These are phyloP conservation scores for Zymoseptoria tritici DNA, from an alignment of 2,329 filamentous ascomycete species.

Conservation along the genomic window DNA sequence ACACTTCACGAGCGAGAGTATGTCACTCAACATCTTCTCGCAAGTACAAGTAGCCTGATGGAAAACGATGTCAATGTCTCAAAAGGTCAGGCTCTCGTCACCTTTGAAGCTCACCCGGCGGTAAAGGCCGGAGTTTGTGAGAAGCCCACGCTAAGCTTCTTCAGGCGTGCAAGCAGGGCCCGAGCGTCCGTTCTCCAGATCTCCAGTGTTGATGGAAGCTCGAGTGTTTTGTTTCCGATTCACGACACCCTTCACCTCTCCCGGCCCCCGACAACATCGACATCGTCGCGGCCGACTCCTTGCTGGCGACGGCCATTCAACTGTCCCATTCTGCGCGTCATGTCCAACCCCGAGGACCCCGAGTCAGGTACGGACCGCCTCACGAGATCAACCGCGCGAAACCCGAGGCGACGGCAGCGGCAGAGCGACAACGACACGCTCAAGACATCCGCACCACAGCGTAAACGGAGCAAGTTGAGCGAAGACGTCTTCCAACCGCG, in stretches of 20 bases:
- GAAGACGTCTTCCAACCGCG: constrained; percentile 33
- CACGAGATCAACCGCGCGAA: constrained; percentile 33
- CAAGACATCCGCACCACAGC: constrained; percentile 33
- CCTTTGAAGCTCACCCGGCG: background rate
- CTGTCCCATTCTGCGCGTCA: background rate
- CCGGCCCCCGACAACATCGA: background rate
- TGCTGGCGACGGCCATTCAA: background rate
- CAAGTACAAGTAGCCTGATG: too few relatives aligned
- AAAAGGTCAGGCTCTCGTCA: background rate
- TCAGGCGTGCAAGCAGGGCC: background rate
- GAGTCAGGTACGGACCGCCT: constrained; percentile 20
- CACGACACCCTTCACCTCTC: background rate
- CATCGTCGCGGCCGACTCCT: background rate
- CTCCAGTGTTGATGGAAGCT: background rate
- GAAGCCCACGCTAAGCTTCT: background rate
- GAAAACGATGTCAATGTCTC: too few relatives aligned
- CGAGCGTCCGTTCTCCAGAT: background rate
- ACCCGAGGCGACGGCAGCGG: constrained; percentile 40
- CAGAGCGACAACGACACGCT: constrained; percentile 37
- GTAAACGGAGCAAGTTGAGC: constrained; percentile 43
- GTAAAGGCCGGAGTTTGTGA: background rate
- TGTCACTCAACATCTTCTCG: too few relatives aligned
- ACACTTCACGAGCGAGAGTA: too few relatives aligned
- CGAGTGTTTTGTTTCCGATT: background rate
- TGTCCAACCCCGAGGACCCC: constrained; percentile 4